phyloP scores from a whole-genome alignment of 495 filamentous ascomycete species.

The Podospora pseudoanserina region DNA sequence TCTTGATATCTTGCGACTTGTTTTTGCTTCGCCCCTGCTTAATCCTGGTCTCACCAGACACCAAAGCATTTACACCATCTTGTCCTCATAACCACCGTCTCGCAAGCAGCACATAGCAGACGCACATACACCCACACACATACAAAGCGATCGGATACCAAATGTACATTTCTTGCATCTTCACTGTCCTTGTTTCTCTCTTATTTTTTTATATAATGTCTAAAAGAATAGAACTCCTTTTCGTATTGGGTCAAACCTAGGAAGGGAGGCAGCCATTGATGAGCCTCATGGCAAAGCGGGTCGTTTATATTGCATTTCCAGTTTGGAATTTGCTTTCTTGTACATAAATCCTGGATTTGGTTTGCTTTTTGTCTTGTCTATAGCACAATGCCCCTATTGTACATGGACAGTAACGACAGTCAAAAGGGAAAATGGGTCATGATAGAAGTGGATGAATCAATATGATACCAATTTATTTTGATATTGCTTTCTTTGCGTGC shows the following conservation, averaged over 20 bases:
- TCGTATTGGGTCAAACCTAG: background rate
- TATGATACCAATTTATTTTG: background rate
- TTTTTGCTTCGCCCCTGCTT: background rate
- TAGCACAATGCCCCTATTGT: background rate
- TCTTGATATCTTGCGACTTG: background rate
- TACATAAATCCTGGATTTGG: background rate
- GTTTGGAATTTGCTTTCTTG: background rate
- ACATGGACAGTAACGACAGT: background rate
- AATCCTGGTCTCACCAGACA: background rate
- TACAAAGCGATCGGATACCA: background rate
- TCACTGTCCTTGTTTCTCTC: constrained; percentile 4
- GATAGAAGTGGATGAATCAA: constrained; percentile 2
- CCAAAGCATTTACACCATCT: background rate
- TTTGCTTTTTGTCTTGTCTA: background rate
- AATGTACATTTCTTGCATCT: background rate
- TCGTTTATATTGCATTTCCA: background rate
- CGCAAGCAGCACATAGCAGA: background rate
- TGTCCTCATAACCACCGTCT: background rate
- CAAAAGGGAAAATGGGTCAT: background rate
- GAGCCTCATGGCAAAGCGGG: background rate
- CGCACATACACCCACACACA: background rate
- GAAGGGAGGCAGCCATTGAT: background rate
- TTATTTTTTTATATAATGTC: background rate
- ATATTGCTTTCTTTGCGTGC: background rate
- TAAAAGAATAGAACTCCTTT: background rate